Evolutionary conservation across 495 filamentous ascomycete genomes (phyloP), one percentile per base, ranked within the genome.

Genomic region (Penicillium canescens): DNA sequence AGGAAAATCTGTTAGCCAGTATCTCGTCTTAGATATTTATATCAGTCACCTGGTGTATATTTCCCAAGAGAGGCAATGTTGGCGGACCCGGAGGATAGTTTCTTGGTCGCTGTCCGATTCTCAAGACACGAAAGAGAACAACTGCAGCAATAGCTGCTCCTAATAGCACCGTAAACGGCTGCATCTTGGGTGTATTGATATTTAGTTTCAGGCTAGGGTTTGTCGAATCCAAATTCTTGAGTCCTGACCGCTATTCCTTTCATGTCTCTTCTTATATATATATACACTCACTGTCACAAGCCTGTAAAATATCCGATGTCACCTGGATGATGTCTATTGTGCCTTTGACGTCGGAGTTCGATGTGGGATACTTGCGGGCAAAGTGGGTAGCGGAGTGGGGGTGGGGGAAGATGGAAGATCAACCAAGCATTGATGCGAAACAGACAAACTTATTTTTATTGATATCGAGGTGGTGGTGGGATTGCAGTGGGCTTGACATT

Each of bases 1-100:
- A 23, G 18, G 4, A 11, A 10, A 6, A 13, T 42, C 14, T 6
- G n/a, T 34, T 34, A 51, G 33, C 7, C 16, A 41, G n/a, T 52
- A 58, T 2, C 51, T 34, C 11, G 50, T 20, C 4, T 33, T 6
- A 4, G 58, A 6, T 10, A 49, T 42, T 0, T 45, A 0, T 16
- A 4, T 26, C 14, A 26, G 56, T 52, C 21, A 60, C 54, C 21
- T 71, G 67, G 47, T 73, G 68, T 23, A 73, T 54, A 16, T 75
- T 75, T 2, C 72, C 72, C 9, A 73, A 41, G 0, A 75, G 46
- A 0, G 69, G 70, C 12, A 70, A 50, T 0, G 68, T 74, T 2
- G 72, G 69, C 23, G 72, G 71, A 0, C 72, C 72, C 2, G 69
- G 69, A 10, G 71, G 71, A 23, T 58, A 65, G 44, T 60, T 60